Evolutionary conservation across 208 protist genomes (phyloP), one percentile per base, ranked within the genome.

Genomic region (Wallacemonas sp.): DNA sequence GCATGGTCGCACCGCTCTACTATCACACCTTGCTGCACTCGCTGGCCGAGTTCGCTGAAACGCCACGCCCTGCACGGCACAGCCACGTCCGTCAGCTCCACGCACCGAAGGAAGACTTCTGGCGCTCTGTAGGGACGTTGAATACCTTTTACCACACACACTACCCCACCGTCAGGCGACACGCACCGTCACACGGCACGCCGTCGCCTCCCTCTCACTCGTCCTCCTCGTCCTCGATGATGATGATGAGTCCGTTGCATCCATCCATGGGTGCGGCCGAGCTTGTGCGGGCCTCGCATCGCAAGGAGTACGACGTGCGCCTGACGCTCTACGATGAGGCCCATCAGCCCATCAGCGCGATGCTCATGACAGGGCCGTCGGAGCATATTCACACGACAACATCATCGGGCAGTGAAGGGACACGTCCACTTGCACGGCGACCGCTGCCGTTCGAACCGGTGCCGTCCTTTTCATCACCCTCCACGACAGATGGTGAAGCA

Each of bases 21-120:
- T 88, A 82, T 44, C 83, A 92, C 80, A 77, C 85, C 16, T 79
- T 93, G 29, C 72, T 96, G 47, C 78, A 88, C 68, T 80, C 80
- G 26, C 74, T 96, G 34, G 86, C 85, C 11, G 83, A 92, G 78
- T 94, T 93, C 52, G 75, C 83, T 16, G 81, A 85, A 64, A 90
- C 85, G 2, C 82, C 90, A 56, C 78, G 84, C 12, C 66, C 77
- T 1, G 65, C 81, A 41, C 77, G 68, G 2, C 58, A 74, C 19
- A 90, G 74, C 27, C 61, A 71, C 39, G 78, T 90, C 49, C 74
- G 60, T 41, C 57, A 76, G 70, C 68, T 76, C 14, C 68, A 77
- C 52, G 68, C 81, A 0, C 90, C 90, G 14, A 79, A 76, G 74
- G 52, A 52, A 33, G 38, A 92, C 65, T 90, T 96, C 66, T 96